phyloP scores from a whole-genome alignment of 495 filamentous ascomycete species.

The Aspergillus incahuasiensis region DNA sequence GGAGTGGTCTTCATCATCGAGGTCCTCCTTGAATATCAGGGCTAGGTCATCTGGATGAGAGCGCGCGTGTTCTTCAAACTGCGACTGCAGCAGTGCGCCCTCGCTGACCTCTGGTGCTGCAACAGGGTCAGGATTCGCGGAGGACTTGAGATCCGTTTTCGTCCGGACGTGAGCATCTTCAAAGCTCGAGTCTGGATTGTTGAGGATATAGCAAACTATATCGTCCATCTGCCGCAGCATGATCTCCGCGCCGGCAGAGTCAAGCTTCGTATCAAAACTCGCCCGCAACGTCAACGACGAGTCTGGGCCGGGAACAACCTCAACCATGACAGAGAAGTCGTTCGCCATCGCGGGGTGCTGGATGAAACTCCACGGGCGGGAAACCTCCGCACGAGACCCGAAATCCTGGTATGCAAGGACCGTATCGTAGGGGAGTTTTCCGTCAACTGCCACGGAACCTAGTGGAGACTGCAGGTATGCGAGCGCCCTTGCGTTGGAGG shows the following conservation, averaged over 20 bases:
- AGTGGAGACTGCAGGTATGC: conserved; percentile 20
- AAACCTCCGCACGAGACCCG: conserved; percentile 11
- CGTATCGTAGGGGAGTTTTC: conserved; percentile 20
- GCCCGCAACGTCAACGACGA: conserved; percentile 23
- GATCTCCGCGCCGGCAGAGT: conserved; percentile 17
- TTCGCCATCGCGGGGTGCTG: conserved; percentile 22
- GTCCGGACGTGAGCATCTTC: conserved; percentile 12
- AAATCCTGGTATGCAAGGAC: conserved; percentile 25
- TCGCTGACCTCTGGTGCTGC: conserved; percentile 9
- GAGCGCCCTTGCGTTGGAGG: conserved; percentile 17
- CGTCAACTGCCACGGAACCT: conserved; percentile 19
- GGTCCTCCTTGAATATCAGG: conserved; percentile 24
- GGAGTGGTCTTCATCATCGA: conserved; percentile 16
- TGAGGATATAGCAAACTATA: conserved; percentile 22
- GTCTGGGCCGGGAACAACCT: conserved; percentile 19
- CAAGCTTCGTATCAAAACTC: conserved; percentile 20
- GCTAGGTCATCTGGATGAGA: conserved; percentile 21
- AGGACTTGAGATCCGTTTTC: conserved; percentile 16
- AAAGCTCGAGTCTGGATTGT: conserved; percentile 17
- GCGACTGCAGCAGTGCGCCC: conserved; percentile 18
- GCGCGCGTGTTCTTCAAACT: conserved; percentile 27
- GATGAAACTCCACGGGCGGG: conserved; percentile 18
- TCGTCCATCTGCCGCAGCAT: conserved; percentile 27
- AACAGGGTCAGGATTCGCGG: conserved; percentile 15
- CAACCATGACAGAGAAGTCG: conserved; percentile 26